Base-by-base conservation (phyloP, 768 basidiomycete species). In the Thelephora aurantiotincta region DNA sequence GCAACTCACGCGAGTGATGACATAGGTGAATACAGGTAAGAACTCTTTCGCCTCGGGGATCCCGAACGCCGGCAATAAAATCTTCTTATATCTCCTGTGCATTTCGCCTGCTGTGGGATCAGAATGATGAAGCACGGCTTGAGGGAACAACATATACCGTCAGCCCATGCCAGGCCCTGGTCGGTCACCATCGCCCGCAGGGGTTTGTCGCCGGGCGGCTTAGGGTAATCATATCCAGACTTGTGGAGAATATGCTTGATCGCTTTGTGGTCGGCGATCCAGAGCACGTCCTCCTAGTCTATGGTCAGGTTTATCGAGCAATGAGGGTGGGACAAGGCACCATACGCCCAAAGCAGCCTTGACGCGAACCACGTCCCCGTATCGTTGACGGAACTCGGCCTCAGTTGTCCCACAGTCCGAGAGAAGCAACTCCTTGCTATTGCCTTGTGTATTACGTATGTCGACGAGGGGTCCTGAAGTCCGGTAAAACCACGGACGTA, bases 161-260 rank as follows among this genome's bases (percentile, higher is more conserved):
- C 73, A 30, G 74, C 74, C 72, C 72, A 76, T 6, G 71, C 61
- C 33, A 77, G 60, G 3, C 76, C 75, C 13, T 70, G 66, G 30
- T 75, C 76, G 59, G 72, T 72, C 19, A 73, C 51, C 23, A 76
- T 62, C 2, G 70, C 64, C 30, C 71, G 73, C 33, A 74, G 67
- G 51, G 72, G 68, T 33, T 69, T 69, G 43, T 72, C 60, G 54
- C 73, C 69, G 11, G 66, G 68, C 65, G 69, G 70, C 57, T 77
- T 77, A 33, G 67, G 63, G 57, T 72, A 76, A 12, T 66, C 66
- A 54, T 78, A 78, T 16, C 74, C 73, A 14, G 72, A 71, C n/a
- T 73, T 73, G 47, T 77, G 73, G 47, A 70, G 69, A 23, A 77
- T 71, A 53, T 78, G 71, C 52, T 76, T 72, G n/a, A 78, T 60